Base-by-base conservation (phyloP, 176 grass and related monocot genomes). In the Oryza meyeriana region DNA sequence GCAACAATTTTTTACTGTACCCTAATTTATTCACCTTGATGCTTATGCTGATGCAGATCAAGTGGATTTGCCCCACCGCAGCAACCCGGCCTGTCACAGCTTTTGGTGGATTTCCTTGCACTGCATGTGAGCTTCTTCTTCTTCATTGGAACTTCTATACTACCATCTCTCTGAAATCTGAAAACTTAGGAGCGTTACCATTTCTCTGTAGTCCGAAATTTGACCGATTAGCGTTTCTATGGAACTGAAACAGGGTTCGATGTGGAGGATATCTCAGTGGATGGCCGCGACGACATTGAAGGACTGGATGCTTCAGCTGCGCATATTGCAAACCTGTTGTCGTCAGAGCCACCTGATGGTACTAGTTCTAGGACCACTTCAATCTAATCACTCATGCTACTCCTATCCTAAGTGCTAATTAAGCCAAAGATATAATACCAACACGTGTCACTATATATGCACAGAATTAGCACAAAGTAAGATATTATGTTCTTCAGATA, bases 21-120 rank as follows among this genome's bases (percentile, higher is more conserved):
- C 3, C n/a, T 77, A 66, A 3, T 77, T 65, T 78, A 72, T 77
- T 85, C 72, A 82, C 61, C 39, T 52, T 74, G 64, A 55, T 75
- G 31, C 4, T 83, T 40, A 13, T 88, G 47, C 28, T 31, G 34
- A 69, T 93, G 89, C 69, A 95, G 95, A 87, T 98, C 75, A 98
- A 98, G 72, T 98, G 95, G 95, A 95, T 98, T 76, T 98, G 92
- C 17, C 95, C 92, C 55, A 95, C 90, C 1, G 95, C 95, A 83
- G 88, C 95, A 39, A 93, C 87, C n/a, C 75, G 79, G 12, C 76
- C 95, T 68, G 92, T 98, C 17, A 79, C 90, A 0, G 93, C 87
- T 86, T 91, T 95, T 20, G 95, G 95, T 57, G 95, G 95, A 64
- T 93, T 98, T 80, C 86, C 95, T n/a, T 98, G 92, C 88, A 95